Conservation (phyloP, 371 early-diverging fungal species). For the Lichtheimia ornata region DNA sequence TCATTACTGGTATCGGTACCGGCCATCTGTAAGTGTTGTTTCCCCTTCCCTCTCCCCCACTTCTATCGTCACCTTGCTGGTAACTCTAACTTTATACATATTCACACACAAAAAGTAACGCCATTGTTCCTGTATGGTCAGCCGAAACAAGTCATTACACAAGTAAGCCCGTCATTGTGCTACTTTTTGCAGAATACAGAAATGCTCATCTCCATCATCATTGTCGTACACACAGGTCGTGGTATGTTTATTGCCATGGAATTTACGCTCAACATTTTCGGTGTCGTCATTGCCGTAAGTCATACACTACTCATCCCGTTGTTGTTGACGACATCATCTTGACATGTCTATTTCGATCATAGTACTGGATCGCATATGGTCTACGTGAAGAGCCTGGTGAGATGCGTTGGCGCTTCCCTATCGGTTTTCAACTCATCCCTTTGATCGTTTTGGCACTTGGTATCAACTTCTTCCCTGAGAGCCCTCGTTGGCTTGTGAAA, state of each 20-base stretch:
- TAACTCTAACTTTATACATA: background rate
- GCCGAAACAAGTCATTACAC: constrained; percentile 27
- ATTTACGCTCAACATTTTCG: constrained; percentile 47
- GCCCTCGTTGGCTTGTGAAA: constrained; percentile 35
- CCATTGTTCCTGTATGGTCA: constrained; percentile 42
- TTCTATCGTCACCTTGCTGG: too few species aligned
- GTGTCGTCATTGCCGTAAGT: constrained; percentile 41
- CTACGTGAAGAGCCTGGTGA: constrained; percentile 29
- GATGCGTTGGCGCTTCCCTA: constrained; percentile 43
- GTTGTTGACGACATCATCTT: background rate
- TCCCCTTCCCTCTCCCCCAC: too few species aligned
- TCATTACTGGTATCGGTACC: constrained; percentile 47
- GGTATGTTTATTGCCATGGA: constrained; percentile 46
- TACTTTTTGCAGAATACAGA: too few species aligned
- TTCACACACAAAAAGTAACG: constrained; percentile 20
- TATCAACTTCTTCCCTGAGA: constrained; percentile 39
- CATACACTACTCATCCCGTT: background rate
- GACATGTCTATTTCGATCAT: background rate
- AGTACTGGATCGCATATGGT: constrained; percentile 46
- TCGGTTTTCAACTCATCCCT: constrained; percentile 40
- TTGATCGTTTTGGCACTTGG: constrained; percentile 23
- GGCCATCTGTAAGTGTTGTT: constrained; percentile 37
- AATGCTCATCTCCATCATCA: too few species aligned
- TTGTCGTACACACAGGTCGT: constrained; percentile 14
- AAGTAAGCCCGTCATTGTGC: constrained; percentile 2